phyloP scores from a whole-genome alignment of 257 asterid genomes.

The Solanum chiquidenum region DNA sequence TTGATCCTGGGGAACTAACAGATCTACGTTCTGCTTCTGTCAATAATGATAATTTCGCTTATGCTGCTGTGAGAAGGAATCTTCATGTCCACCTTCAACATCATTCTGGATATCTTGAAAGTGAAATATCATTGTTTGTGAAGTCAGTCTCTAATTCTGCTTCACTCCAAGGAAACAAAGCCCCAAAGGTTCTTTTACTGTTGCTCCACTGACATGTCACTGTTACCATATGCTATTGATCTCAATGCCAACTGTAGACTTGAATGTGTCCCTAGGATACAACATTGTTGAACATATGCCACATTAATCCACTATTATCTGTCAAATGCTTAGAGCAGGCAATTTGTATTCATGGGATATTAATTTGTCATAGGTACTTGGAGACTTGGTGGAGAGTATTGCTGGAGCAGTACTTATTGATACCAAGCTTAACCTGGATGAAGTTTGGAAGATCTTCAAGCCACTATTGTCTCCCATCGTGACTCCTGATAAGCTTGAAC shows the following conservation, averaged over 20 bases:
- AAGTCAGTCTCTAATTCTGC: slow-evolving; percentile 33
- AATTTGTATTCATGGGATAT: background rate
- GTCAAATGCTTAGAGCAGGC: background rate
- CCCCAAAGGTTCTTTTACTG: slow-evolving; percentile 54
- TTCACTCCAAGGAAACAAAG: slow-evolving; percentile 47
- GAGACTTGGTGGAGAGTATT: slow-evolving; percentile 92
- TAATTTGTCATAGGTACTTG: slow-evolving; percentile 52
- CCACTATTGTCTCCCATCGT: slow-evolving; percentile 79
- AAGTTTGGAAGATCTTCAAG: slow-evolving; percentile 73
- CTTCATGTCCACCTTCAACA: slow-evolving; percentile 76
- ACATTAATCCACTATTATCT: background rate
- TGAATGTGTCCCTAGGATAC: background rate
- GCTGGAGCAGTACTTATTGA: slow-evolving; percentile 88
- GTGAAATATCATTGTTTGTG: slow-evolving; percentile 48
- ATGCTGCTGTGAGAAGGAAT: slow-evolving; percentile 54
- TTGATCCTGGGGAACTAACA: slow-evolving; percentile 90
- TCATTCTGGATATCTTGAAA: slow-evolving; percentile 32
- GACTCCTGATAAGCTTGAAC: slow-evolving; percentile 88
- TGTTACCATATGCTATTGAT: background rate
- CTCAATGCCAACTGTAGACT: background rate
- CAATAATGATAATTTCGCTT: slow-evolving; percentile 75
- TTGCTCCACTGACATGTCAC: background rate
- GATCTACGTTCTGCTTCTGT: slow-evolving; percentile 93
- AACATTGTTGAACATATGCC: background rate
- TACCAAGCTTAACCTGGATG: slow-evolving; percentile 51